Conservation (phyloP, 345 rosid species). For the Ceriops tagal region DNA sequence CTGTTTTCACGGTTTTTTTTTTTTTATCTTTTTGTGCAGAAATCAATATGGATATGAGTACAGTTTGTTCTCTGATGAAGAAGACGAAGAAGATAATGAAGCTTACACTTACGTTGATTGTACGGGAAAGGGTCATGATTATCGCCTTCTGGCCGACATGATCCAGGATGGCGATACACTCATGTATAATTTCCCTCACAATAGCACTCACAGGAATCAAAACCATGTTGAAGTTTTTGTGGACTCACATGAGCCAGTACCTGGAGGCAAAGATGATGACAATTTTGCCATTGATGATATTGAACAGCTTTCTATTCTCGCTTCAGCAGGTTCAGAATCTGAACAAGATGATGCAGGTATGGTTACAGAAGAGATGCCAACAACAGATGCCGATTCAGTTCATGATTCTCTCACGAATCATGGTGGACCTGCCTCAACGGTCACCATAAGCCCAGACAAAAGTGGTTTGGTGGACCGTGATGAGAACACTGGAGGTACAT, state of each 20-base stretch:
- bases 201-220: constrained; percentile 1
- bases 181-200: constrained; percentile 31
- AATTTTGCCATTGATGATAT: constrained; percentile 31
- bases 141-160: constrained; percentile 62
- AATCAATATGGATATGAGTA: constrained; percentile 55
- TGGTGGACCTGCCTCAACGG: constrained; percentile 38
- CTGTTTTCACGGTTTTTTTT: background rate
- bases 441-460: constrained; percentile 20
- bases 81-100: constrained; percentile 44
- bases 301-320: constrained; percentile 41
- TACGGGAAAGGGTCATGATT: constrained; percentile 21
- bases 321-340: constrained; percentile 49
- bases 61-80: constrained; percentile 53
- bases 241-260: constrained; percentile 10
- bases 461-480: constrained; percentile 39
- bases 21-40: constrained; percentile 30
- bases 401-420: constrained; percentile 21
- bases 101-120: constrained; percentile 38
- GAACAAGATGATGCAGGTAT: constrained; percentile 20
- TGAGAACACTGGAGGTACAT: constrained; percentile 37
- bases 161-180: constrained; percentile 59
- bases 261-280: constrained; percentile 2
- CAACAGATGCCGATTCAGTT: constrained; percentile 22
- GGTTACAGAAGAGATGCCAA: constrained; percentile 25
- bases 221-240: constrained; percentile 17